Conservation (phyloP, 2,329 filamentous ascomycete genomes). For the Microascus cirrosus region DNA sequence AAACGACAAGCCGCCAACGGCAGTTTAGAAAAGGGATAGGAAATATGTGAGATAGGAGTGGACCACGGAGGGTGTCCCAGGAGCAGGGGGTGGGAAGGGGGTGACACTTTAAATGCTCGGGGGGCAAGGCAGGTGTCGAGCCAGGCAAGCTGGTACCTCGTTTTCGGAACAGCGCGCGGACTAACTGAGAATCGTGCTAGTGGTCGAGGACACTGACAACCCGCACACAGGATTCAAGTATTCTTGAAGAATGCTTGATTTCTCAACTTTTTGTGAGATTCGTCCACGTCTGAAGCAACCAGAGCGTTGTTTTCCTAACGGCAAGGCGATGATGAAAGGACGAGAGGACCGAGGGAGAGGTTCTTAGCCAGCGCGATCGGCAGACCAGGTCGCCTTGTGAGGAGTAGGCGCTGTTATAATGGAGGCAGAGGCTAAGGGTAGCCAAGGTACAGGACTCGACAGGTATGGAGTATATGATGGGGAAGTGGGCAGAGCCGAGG, state of each 20-base stretch:
- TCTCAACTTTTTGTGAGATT: background rate
- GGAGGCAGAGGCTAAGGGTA: background rate
- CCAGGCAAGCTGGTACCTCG: background rate
- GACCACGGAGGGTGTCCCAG: background rate
- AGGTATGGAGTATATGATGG: background rate
- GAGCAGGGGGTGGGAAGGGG: conserved; percentile 3
- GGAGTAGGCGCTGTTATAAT: background rate
- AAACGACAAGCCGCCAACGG: background rate
- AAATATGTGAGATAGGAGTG: conserved; percentile 2
- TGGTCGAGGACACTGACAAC: conserved; percentile 5
- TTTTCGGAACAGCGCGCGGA: background rate
- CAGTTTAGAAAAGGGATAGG: background rate
- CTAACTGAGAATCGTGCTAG: background rate
- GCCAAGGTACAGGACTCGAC: background rate
- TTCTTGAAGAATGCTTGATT: conserved; percentile 8
- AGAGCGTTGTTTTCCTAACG: background rate
- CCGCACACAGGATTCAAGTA: conserved; percentile 3
- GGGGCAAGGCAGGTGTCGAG: background rate
- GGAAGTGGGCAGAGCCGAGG: conserved; percentile 1
- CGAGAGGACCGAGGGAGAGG: background rate
- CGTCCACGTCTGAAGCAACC: conserved; percentile 8
- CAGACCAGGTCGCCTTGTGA: conserved; percentile 36
- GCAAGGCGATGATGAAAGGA: background rate
- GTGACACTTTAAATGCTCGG: conserved; percentile 1
- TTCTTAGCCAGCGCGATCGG: conserved; percentile 35